Evolutionary conservation across 768 basidiomycete species (phyloP), one percentile per base, ranked within the genome.

Genomic region (Serendipita indica): DNA sequence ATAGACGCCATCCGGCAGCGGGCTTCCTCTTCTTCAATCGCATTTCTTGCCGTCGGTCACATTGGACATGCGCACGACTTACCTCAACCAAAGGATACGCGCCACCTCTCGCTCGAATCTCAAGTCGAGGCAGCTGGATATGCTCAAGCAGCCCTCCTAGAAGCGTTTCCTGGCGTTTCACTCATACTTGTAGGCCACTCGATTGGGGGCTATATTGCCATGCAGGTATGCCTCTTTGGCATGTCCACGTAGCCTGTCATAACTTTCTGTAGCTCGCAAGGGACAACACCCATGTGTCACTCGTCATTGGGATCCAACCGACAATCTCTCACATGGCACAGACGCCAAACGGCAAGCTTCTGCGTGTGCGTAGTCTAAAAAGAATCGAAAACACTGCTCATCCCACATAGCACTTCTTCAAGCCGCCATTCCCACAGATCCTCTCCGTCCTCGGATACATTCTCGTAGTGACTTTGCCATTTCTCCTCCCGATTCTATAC

Each of bases 11-110:
- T 54, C 32, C 20, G 49, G n/a, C 22, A 54, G n/a, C n/a, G 25
- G 4, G 12, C n/a, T 7, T 33, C 49, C 4, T 22, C 20, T 28
- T 10, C 32, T 20, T 27, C 49, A 20, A 12, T 54, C 10, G 49
- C 49, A 25, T 18, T 43, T n/a, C 41, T 43, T n/a, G 49, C 49
- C 4, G n/a, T 27, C n/a, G 49, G 49, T 28, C 49, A 54, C n/a
- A 30, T 54, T 54, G 49, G 49, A 16, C 49, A 54, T 30, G 49
- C 49, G 16, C 49, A 54, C 30, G 49, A 54, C 49, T 28, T 54
- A 25, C 49, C 49, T 16, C 22, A 33, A 54, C 49, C 49, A 7
- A 7, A n/a, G 18, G 1, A 4, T 54, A 10, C 22, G 1, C 10
- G 7, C 49, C 32, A 18, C 7, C 30, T 54, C 20, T 28, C 49